These are phyloP conservation scores for Conticribra guillardii DNA, from an alignment of 108 stramenopile genomes.

Conservation along the genomic window DNA sequence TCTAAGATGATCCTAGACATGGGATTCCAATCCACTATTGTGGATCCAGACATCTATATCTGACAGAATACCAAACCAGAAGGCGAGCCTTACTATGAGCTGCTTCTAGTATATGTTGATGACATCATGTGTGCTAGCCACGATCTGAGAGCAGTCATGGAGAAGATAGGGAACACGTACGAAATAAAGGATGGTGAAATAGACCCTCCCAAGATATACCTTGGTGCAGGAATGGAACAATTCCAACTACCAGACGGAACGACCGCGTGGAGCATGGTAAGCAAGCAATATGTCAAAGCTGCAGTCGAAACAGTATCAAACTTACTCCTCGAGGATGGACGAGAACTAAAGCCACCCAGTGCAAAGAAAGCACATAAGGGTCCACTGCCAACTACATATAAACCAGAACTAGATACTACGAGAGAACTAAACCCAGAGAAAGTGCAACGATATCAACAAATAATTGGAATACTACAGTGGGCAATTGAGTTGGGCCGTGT, in stretches of 20 bases:
- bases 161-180: no score
- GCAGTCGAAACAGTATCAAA: neutral
- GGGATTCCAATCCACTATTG: no score
- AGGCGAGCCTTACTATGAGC: no score
- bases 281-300: no score
- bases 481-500: slow-evolving; percentile 3
- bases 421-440: no score
- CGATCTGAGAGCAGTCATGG: neutral
- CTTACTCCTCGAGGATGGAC: slow-evolving; percentile 15
- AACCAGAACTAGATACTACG: slow-evolving; percentile 38
- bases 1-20: neutral
- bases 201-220: neutral
- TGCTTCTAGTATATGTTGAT: no score
- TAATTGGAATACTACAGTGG: slow-evolving; percentile 6
- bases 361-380: no score
- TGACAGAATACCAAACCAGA: no score
- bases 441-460: no score
- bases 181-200: slow-evolving; percentile 2
- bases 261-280: slow-evolving; percentile 3
- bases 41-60: no score
- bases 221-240: neutral
- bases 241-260: neutral
- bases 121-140: slow-evolving; percentile 3
- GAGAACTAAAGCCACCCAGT: slow-evolving; percentile 11
- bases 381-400: slow-evolving; percentile 13